Evolutionary conservation across 129 eudicot species (phyloP), one percentile per base, ranked within the genome.

Genomic region (Flaveria ramosissima): DNA sequence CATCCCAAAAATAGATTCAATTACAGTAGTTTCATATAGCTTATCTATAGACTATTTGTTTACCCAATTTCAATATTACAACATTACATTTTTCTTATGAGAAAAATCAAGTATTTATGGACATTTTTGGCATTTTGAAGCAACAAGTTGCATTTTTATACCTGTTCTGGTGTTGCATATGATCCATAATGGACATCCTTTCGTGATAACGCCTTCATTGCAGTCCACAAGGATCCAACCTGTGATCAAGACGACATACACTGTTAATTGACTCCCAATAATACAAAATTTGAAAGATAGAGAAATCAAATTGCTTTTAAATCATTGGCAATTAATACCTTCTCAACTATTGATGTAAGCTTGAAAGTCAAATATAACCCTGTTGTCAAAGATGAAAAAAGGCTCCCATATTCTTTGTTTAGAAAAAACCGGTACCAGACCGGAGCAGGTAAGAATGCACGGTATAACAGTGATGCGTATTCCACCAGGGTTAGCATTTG

Each of bases 401-500:
- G 87, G 84, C 94, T 89, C 70, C 94, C 94, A 39, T 89, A 86
- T 45, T 89, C 90, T 82, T 89, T 89, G 76, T 89, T 89, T 80
- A 89, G 75, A 45, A 89, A 89, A 75, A 89, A 89, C 20, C 94
- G 83, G 52, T 89, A 89, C 94, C 94, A 89, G 39, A 86, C 90
- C 23, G 94, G 94, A 67, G 94, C 81, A 23, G 94, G 94, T 73
- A 89, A 84, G 80, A 89, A 80, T 52, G 94, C 88, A 47, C 94
- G 90, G 81, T 89, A 89, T 75, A 89, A 64, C 77, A 86, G 81
- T 78, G 86, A 45, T 23, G 83, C 39, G 36, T 88, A 88, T 72
- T 88, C 93, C 14, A 88, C 86, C 77, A 89, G 83, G 80, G 94
- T 86, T 74, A 89, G 78, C 84, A 89, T 80, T 78, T 89, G 94